Base-by-base conservation (phyloP, 2,329 filamentous ascomycete genomes). In the Balansia obtecta region DNA sequence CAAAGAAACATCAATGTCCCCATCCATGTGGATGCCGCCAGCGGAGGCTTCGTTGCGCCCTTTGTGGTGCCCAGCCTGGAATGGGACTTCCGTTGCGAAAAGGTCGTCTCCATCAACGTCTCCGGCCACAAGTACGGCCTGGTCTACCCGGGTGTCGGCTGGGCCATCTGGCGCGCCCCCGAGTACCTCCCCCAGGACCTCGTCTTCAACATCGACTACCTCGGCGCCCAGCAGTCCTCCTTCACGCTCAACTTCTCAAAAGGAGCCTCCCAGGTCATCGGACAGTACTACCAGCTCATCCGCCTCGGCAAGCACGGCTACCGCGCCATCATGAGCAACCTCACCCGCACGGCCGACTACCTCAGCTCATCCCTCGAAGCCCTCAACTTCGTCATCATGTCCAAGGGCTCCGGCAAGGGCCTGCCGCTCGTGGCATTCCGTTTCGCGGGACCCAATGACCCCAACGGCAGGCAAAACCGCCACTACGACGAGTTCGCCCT, bases 181-280 rank as follows among this genome's bases (percentile, higher is more conserved):
- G 84, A 93, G 65, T 93, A 76, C 68, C 77, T 95, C 2, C 91
- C 91, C 8, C 77, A 91, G 63, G 90, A 96, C 62, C 82, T 96
- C 20, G 88, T 97, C 60, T 97, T 97, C 80, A 96, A 95, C 76
- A 96, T 97, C 78, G 96, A 96, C 77, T 97, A 97, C 71, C 84
- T 96, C 6, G 91, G 91, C 46, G 90, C 91, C 11, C 88, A 96
- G 63, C 91, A 97, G 66, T 85, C 89, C 2, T 95, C 88, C 3
- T 96, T 96, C 71, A 96, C 91, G 0, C 81, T 97, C 53, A 97
- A 97, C 75, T 97, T 97, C 74, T 94, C 87, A 63, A 95, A 95
- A 67, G 90, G 90, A 51, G 91, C 91, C 12, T 88, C 85, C 6
- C 90, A 96, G 64, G 87, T 96, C 62, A 95, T 97, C 54, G 91